phyloP scores from a whole-genome alignment of 2,329 filamentous ascomycete species.

The Drechslera avenae region DNA sequence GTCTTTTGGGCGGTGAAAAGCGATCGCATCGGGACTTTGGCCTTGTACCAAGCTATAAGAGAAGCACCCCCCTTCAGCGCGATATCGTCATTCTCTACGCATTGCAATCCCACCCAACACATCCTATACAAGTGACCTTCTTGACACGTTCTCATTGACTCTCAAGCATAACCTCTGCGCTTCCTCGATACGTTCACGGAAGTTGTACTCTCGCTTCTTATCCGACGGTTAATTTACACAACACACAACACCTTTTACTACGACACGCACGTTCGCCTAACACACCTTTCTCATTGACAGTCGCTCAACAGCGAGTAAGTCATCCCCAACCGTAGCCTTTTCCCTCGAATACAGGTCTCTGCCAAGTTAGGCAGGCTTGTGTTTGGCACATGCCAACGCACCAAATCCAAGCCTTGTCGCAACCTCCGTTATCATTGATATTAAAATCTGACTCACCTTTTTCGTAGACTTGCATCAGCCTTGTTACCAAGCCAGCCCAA shows the following conservation, averaged over 20 bases:
- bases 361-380: constrained; percentile 21
- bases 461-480: constrained; percentile 24
- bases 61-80: constrained; percentile 23
- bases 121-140: constrained; percentile 9
- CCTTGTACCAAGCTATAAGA: constrained; percentile 31
- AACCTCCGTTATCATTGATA: constrained; percentile 23
- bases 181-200: background rate
- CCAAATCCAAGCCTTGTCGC: constrained; percentile 34
- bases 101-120: constrained; percentile 5
- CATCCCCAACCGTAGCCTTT: constrained; percentile 37
- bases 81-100: constrained; percentile 14
- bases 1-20: constrained; percentile 27
- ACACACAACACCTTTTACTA: constrained; percentile 18
- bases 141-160: constrained; percentile 6
- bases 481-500: constrained; percentile 19
- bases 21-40: constrained; percentile 7
- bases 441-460: constrained; percentile 47
- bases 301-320: constrained; percentile 33
- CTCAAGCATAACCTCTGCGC: constrained; percentile 14
- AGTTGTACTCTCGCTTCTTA: constrained; percentile 21
- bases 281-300: constrained; percentile 19
- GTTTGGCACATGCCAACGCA: constrained; percentile 37
- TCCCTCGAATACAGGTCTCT: constrained; percentile 33
- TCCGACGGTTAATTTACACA: constrained; percentile 26
- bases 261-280: constrained; percentile 15